A percentile compares a stretch with the other conserved stretches of the same genome.
Conservation (phyloP, 2,329 filamentous ascomycete species). For the Neonectria sp. region DNA sequence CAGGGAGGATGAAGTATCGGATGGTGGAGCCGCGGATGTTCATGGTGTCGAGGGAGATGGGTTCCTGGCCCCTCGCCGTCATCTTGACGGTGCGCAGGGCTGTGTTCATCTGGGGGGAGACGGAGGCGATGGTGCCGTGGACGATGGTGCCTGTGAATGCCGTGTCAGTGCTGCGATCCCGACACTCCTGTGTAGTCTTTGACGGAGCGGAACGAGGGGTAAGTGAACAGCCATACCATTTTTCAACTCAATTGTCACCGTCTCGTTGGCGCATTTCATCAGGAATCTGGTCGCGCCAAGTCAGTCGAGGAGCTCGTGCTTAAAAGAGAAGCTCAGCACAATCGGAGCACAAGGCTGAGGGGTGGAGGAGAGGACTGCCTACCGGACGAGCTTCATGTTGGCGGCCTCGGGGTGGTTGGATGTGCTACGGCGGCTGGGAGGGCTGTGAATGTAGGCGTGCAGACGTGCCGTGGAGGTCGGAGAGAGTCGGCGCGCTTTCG, state of each 20-base stretch:
- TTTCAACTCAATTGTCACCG: conserved; percentile 97
- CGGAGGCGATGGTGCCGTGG: conserved; percentile 95
- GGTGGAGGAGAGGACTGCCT: conserved; percentile 55
- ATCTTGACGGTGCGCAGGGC: conserved; percentile 96
- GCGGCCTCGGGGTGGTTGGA: conserved; percentile 41
- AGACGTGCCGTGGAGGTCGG: conserved; percentile 28
- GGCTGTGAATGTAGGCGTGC: not conserved
- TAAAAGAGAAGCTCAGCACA: conserved; percentile 41
- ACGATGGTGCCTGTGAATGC: conserved; percentile 84
- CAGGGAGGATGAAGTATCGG: conserved; percentile 95
- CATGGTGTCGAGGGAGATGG: conserved; percentile 92
- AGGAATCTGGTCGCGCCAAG: conserved; percentile 78
- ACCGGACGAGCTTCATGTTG: conserved; percentile 98
- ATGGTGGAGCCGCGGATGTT: conserved; percentile 97
- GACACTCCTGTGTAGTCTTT: not conserved
- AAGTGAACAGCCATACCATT: conserved; percentile 77
- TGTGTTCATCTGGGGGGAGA: conserved; percentile 99
- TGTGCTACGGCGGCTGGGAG: conserved; percentile 20
- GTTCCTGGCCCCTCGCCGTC: conserved; percentile 90
- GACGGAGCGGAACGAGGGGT: not conserved
- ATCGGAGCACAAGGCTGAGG: conserved; percentile 31
- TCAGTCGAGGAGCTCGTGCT: conserved; percentile 46
- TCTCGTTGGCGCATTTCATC: conserved; percentile 99
- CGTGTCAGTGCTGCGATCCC: conserved; percentile 28
- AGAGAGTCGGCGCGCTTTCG: conserved; percentile 38